phyloP scores from a whole-genome alignment of 75 land plant genomes.

The Sequoiadendron giganteum region DNA sequence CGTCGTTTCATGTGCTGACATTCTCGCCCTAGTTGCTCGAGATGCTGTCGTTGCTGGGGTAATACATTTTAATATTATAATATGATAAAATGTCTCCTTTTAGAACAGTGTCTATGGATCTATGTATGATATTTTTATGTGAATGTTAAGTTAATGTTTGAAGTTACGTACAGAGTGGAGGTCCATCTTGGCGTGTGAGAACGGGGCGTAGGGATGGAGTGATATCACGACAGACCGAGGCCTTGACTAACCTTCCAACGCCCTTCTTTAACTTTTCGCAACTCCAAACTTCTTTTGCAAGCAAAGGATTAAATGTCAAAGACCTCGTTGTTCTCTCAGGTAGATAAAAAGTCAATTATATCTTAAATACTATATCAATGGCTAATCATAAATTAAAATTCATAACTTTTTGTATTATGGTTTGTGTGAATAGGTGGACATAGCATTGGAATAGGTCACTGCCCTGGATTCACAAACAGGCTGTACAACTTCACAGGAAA shows the following conservation, averaged over 20 bases:
- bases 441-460: slow-evolving; percentile 51
- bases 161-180: background rate
- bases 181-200: slow-evolving; percentile 29
- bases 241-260: slow-evolving; percentile 20
- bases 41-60: slow-evolving; percentile 5
- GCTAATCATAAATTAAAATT: no score
- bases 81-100: no score
- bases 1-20: slow-evolving; percentile 4
- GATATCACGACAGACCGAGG: slow-evolving; percentile 24
- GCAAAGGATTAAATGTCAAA: slow-evolving; percentile 20
- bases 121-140: no score
- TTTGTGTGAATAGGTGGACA: slow-evolving; percentile 26
- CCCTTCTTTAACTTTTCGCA: slow-evolving; percentile 21
- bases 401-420: no score
- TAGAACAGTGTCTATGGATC: no score
- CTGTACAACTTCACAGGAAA: slow-evolving; percentile 59
- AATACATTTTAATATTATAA: background rate
- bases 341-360: no score
- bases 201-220: slow-evolving; percentile 46
- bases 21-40: background rate
- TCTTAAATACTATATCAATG: no score
- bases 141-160: background rate
- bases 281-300: slow-evolving; percentile 19
- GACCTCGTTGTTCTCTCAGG: slow-evolving; percentile 35
- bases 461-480: slow-evolving; percentile 25